Evolutionary conservation across 2,329 filamentous ascomycete genomes (phyloP).

Genomic region (Ceratocystis papillata): DNA sequence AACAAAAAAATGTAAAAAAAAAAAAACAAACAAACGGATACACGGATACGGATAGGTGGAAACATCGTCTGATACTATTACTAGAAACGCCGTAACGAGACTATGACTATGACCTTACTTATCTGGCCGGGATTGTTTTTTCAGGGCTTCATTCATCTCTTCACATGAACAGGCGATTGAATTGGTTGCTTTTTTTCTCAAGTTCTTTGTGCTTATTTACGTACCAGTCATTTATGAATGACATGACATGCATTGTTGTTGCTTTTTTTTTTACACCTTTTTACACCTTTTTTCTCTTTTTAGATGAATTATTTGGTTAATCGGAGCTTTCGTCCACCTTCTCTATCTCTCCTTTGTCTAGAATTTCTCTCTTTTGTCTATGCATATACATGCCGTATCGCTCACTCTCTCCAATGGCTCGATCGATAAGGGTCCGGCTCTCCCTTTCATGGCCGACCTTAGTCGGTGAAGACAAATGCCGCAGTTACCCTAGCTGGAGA

Average conservation of each 20-base stretch:
- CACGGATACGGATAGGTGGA: neutral
- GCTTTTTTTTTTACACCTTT: neutral
- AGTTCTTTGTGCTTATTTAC: neutral
- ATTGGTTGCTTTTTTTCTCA: neutral
- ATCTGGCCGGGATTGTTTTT: neutral
- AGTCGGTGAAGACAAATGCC: conserved; percentile 12
- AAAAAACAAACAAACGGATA: neutral
- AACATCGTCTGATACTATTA: neutral
- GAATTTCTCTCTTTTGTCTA: neutral
- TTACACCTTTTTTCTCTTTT: neutral
- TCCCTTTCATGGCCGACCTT: neutral
- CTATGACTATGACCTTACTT: conserved; percentile 8
- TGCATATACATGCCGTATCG: neutral
- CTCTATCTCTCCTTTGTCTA: neutral
- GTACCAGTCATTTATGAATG: conserved; percentile 10
- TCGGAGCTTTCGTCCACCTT: neutral
- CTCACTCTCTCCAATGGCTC: too few species aligned
- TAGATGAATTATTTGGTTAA: neutral
- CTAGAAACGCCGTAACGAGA: conserved; percentile 9
- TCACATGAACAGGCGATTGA: neutral
- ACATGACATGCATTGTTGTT: neutral
- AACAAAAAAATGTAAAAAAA: neutral
- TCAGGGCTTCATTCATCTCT: neutral
- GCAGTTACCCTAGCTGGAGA: neutral
- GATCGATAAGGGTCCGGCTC: neutral